Conservation (phyloP, 345 rosid species). For the Eucalyptus dawsonii region DNA sequence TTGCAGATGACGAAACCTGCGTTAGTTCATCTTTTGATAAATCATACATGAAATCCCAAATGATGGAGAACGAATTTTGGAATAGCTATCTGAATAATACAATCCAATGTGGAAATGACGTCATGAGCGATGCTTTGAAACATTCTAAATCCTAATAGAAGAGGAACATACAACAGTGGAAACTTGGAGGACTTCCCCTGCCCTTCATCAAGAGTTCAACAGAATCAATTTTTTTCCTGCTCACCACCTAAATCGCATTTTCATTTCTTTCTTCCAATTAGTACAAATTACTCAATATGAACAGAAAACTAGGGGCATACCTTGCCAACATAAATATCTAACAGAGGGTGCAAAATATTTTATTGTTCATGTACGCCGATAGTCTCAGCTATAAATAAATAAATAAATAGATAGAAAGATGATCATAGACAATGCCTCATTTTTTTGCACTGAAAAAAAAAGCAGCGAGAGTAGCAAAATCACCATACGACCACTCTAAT, state of each 20-base stretch:
- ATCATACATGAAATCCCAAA: not conserved
- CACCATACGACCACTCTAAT: not conserved
- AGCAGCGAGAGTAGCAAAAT: not conserved
- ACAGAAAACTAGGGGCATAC: not conserved
- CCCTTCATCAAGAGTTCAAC: not conserved
- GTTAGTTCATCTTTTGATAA: not conserved
- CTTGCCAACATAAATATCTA: not conserved
- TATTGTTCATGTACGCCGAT: not conserved
- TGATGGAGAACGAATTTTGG: not conserved
- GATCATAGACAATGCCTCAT: not conserved
- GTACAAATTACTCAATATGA: not conserved
- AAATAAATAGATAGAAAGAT: too few species aligned
- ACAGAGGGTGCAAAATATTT: not conserved
- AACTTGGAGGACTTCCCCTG: not conserved
- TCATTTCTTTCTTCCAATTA: not conserved
- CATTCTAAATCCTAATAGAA: not conserved
- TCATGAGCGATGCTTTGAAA: not conserved
- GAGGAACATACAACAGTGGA: not conserved
- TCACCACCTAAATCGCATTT: not conserved
- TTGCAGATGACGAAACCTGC: not conserved
- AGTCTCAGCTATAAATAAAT: too few species aligned
- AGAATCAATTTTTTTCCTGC: not conserved
- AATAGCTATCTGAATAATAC: not conserved
- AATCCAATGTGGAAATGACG: not conserved
- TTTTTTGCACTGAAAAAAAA: not conserved